Evolutionary conservation across 1,284 basidiomycete species (phyloP), one percentile per base, ranked within the genome.

Genomic region (Porogramme epimiltina): DNA sequence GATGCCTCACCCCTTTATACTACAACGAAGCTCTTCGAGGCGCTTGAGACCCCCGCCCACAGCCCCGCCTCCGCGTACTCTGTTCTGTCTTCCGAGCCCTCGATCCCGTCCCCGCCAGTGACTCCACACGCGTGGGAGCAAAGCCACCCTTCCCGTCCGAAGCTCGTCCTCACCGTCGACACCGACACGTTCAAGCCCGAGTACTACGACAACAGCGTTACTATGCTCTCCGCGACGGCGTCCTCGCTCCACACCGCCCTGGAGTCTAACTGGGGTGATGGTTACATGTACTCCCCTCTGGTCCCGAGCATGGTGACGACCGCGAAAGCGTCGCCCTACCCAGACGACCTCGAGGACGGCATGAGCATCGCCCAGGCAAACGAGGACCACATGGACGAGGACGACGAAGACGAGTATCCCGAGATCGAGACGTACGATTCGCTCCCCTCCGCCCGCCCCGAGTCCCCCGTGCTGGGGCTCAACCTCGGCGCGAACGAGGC

Each of bases 171-270:
- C 54, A 80, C 78, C 48, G 78, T 89, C 68, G 77, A 87, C 64
- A 87, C 84, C 38, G 74, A 78, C 49, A 75, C 79, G 56, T 70
- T 76, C 28, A 73, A 72, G 37, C 73, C 78, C 24, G 72, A 73
- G 56, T 82, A 81, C 63, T 83, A 82, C 66, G 75, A 80, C 47
- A 72, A 73, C 41, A 76, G 73, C 61, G 69, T 72, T 57, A 70
- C 72, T 36, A 79, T 81, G 51, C 73, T 71, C 51, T 84, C 83
- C 22, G 73, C 78, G 2, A 70, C 74, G 23, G 83, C 82, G 24
- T 81, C 84, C 31, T 73, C 77, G 54, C 87, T 89, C 85, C 84
- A 85, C 55, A 89, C 86, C 8, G 86, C 86, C 22, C 80, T 87
- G 44, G 86, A 89, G 57, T 63, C 63, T 10, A 52, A 43, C 47